Base-by-base conservation (phyloP, 495 filamentous ascomycete genomes). In the Neurospora sp. region DNA sequence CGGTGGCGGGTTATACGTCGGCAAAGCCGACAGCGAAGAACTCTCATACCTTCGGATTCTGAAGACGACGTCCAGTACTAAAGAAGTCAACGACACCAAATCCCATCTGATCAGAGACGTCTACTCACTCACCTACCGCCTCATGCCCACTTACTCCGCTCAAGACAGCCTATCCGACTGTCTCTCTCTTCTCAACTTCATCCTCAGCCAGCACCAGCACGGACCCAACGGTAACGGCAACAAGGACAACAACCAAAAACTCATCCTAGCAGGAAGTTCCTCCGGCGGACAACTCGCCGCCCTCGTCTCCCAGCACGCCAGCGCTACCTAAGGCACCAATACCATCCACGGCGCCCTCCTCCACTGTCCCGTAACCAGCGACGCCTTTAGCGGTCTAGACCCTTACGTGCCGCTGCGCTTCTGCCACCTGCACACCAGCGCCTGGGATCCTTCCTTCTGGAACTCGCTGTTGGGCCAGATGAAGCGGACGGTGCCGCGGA, bases 21-120 rank as follows among this genome's bases (percentile, higher is more conserved):
- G 81, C 5, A 77, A 78, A 69, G 73, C 78, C 11, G 78, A 79
- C 76, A 78, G 71, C 71, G 79, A 82, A 54, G 79, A 82, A 34
- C 70, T 82, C 59, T 80, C 80, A 11, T 78, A 77, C 70, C 75
- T 78, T 3, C 77, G 75, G n/a, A 78, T 81, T 28, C 71, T 77
- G 21, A 73, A 76, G 31, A 40, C 39, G 10, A 70, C 74, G 10
- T 62, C 45, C 9, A 17, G 28, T 17, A 62, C 5, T 8, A 17
- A 31, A 28, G 2, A 31, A 2, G 24, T 17, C 54, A 31, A 62
- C 13, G 15, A 34, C 28, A 19, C 28, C 28, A 62, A 28, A 13
- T 9, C 36, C 54, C 31, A 10, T 15, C 5, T 39, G 38, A 24
- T 42, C 15, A 24, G 38, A 15, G 54, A 69, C 0, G 73, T 82